Percentiles rank a stretch among this genome's conserved stretches.
These are phyloP conservation scores for Suhomyces emberorum DNA, from an alignment of 805 yeast genomes.

Conservation along the genomic window DNA sequence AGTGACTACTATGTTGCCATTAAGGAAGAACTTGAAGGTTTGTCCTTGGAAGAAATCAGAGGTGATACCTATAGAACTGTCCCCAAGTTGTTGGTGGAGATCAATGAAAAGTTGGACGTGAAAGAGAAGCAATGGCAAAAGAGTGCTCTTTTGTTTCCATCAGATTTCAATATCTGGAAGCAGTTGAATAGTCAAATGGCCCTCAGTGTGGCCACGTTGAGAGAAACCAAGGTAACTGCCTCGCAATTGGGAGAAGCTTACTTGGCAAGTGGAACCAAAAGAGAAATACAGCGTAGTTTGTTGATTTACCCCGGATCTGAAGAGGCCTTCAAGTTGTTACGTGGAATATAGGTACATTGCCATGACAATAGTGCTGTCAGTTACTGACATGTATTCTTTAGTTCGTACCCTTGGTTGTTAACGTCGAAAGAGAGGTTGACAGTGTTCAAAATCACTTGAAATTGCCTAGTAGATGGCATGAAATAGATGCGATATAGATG, in stretches of 20 bases:
- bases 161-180: constrained; percentile 66
- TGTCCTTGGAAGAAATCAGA: constrained; percentile 46
- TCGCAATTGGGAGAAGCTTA: constrained; percentile 51
- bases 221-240: constrained; percentile 50
- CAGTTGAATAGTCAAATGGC: constrained; percentile 56
- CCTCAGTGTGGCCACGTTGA: constrained; percentile 51
- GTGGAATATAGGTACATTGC: too few relatives aligned
- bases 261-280: constrained; percentile 42
- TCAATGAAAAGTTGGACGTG: constrained; percentile 40
- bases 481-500: too few relatives aligned
- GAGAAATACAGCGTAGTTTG: constrained; percentile 65
- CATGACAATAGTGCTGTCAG: too few relatives aligned
- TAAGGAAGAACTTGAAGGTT: constrained; percentile 57
- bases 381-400: too few relatives aligned
- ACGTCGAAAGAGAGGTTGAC: too few relatives aligned
- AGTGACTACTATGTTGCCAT: constrained; percentile 61
- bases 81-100: constrained; percentile 55
- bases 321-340: too few relatives aligned
- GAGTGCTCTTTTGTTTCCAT: constrained; percentile 72
- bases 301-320: constrained; percentile 51
- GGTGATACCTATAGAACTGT: constrained; percentile 53
- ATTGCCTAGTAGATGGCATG: too few relatives aligned
- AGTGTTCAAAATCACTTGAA: too few relatives aligned
- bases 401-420: too few relatives aligned
- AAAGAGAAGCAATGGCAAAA: constrained; percentile 54